Conservation (phyloP, 148 eudicot species). For the Diospyros lotus region DNA sequence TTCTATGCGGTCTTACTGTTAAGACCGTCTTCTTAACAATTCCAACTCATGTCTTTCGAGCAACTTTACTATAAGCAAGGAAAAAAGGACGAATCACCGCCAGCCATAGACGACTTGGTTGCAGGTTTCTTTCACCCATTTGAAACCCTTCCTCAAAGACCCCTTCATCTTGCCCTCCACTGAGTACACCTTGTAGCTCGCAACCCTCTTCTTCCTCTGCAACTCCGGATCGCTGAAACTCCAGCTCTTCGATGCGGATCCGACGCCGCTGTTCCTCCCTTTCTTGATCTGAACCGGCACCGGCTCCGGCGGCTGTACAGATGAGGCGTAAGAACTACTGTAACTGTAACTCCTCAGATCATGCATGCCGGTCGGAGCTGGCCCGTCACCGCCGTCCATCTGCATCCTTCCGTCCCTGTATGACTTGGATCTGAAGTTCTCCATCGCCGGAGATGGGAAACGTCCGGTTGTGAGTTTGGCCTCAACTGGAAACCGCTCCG, state of each 20-base stretch:
- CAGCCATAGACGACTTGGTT: conserved; percentile 54
- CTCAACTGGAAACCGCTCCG: no score
- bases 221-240: conserved; percentile 67
- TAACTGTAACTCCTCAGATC: conserved; percentile 81
- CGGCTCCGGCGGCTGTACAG: conserved; percentile 11
- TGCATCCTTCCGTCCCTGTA: conserved; percentile 47
- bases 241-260: conserved; percentile 25
- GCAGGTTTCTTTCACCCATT: conserved; percentile 70
- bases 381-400: conserved; percentile 16
- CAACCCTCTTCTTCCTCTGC: conserved; percentile 87
- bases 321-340: conserved; percentile 40
- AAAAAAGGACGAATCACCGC: conserved; percentile 18
- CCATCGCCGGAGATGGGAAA: conserved; percentile 27
- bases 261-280: conserved; percentile 9
- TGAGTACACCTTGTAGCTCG: conserved; percentile 65
- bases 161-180: conserved; percentile 89
- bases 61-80: no score
- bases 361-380: conserved; percentile 53
- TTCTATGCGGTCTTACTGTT: no score
- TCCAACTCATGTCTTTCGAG: no score
- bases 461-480: no score
- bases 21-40: no score
- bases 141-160: conserved; percentile 71
- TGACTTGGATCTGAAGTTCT: conserved; percentile 78
- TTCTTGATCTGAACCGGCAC: conserved; percentile 16